Conservation (phyloP, 2,329 filamentous ascomycete genomes). For the Ophiostoma sp. region DNA sequence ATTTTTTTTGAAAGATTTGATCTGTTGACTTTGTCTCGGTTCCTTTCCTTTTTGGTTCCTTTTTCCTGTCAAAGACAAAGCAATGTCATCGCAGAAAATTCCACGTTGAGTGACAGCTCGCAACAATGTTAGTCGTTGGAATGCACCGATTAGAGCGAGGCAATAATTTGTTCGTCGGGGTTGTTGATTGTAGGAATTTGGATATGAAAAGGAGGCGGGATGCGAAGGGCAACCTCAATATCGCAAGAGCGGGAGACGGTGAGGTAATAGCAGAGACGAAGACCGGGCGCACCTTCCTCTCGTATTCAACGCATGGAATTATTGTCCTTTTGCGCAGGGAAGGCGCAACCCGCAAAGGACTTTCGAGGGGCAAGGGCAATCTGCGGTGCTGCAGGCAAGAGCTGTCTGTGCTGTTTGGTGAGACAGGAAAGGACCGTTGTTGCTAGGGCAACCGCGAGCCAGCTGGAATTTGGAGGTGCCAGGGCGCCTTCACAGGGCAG, state of each 20-base stretch:
- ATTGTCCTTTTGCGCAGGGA: not conserved
- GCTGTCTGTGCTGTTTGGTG: conserved; percentile 16
- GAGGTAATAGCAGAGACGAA: not conserved
- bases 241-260: not conserved
- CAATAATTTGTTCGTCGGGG: not conserved
- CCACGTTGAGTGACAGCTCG: not conserved
- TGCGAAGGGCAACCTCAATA: not conserved
- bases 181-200: not conserved
- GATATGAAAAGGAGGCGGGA: conserved; percentile 1
- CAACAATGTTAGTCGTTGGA: conserved; percentile 6
- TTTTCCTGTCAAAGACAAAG: not conserved
- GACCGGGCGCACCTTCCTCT: conserved; percentile 4
- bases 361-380: conserved; percentile 1
- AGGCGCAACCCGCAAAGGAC: not conserved
- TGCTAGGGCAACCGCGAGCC: conserved; percentile 19
- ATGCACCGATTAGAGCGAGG: not conserved
- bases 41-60: not conserved
- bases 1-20: not conserved
- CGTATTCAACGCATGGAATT: not conserved
- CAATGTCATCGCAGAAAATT: not conserved
- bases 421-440: conserved; percentile 1
- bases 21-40: conserved; percentile 5
- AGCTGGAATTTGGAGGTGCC: not conserved
- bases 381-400: not conserved
- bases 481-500: conserved; percentile 3